A percentile compares a stretch with the other conserved stretches of the same genome.
Evolutionary conservation across 2,329 filamentous ascomycete genomes (phyloP).

Genomic region (Dothiorella sarmentorum): DNA sequence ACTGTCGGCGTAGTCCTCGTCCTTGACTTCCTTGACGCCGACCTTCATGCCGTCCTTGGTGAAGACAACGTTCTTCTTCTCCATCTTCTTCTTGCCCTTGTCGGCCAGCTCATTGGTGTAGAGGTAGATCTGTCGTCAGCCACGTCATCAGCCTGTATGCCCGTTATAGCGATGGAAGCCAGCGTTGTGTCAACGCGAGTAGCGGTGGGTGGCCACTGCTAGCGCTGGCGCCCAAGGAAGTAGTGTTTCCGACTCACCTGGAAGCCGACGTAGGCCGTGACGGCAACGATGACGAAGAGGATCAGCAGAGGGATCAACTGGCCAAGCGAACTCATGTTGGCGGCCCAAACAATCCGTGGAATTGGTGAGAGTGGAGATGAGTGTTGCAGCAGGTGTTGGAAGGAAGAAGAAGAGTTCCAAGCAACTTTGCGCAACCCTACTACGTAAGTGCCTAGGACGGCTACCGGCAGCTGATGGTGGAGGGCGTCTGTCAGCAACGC

Average conservation of each 20-base stretch:
- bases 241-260: slow-evolving; percentile 41
- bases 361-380: neutral
- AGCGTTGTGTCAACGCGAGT: slow-evolving; percentile 3
- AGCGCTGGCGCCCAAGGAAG: neutral
- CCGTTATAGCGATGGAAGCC: neutral
- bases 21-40: slow-evolving; percentile 64
- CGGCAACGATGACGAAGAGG: slow-evolving; percentile 56
- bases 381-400: neutral
- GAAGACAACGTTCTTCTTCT: slow-evolving; percentile 71
- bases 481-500: neutral
- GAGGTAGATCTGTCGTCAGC: slow-evolving; percentile 56
- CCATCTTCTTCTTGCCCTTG: slow-evolving; percentile 65
- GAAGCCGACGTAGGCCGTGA: slow-evolving; percentile 64
- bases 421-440: neutral
- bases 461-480: neutral
- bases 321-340: slow-evolving; percentile 36
- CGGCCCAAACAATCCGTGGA: slow-evolving; percentile 30
- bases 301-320: slow-evolving; percentile 65
- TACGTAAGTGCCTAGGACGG: neutral
- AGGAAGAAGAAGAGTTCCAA: too few species aligned
- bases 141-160: slow-evolving; percentile 1
- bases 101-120: slow-evolving; percentile 63
- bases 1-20: slow-evolving; percentile 69
- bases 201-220: slow-evolving; percentile 5
- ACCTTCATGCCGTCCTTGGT: slow-evolving; percentile 72